phyloP scores from a whole-genome alignment of 2,329 filamentous ascomycete genomes.

The Neonectria sp. region DNA sequence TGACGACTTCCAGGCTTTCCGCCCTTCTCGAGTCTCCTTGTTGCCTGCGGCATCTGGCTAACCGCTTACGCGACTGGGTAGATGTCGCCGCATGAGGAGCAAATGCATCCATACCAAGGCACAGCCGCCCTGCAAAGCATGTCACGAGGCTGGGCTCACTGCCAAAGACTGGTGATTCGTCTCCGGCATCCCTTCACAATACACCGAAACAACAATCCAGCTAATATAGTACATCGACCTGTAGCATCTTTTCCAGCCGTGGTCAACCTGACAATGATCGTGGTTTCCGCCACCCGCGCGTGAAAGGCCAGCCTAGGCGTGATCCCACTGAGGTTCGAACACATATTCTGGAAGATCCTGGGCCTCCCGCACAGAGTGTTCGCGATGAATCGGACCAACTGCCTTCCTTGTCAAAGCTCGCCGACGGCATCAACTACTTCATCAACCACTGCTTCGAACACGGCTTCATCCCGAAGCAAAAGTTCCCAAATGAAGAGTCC shows the following conservation, averaged over 20 bases:
- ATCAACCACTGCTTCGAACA: slow-evolving; percentile 72
- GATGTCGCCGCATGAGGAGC: slow-evolving; percentile 70
- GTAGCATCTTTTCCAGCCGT: slow-evolving; percentile 66
- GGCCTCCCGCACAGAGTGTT: slow-evolving; percentile 33
- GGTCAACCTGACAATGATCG: slow-evolving; percentile 70
- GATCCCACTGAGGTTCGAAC: slow-evolving; percentile 56
- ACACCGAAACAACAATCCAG: not conserved
- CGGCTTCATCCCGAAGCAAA: slow-evolving; percentile 70
- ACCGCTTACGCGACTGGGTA: slow-evolving; percentile 42
- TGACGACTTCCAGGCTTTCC: slow-evolving; percentile 7
- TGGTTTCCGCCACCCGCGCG: slow-evolving; percentile 69
- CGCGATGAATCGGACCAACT: slow-evolving; percentile 65
- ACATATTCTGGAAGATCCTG: slow-evolving; percentile 51
- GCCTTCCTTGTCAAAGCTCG: slow-evolving; percentile 64
- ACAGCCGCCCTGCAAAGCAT: slow-evolving; percentile 66
- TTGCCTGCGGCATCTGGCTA: slow-evolving; percentile 13
- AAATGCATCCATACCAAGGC: slow-evolving; percentile 68
- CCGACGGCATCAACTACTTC: slow-evolving; percentile 68
- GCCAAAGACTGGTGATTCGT: slow-evolving; percentile 65
- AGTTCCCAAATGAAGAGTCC: too few relatives aligned
- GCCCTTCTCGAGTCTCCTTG: not conserved
- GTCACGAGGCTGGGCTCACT: slow-evolving; percentile 63
- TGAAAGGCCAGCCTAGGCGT: slow-evolving; percentile 61
- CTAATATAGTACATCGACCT: slow-evolving; percentile 20
- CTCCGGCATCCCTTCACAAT: slow-evolving; percentile 1